A percentile compares a stretch with the other conserved stretches of the same genome.
Conservation (phyloP, 345 rosid genomes). For the Sisymbrium irio region DNA sequence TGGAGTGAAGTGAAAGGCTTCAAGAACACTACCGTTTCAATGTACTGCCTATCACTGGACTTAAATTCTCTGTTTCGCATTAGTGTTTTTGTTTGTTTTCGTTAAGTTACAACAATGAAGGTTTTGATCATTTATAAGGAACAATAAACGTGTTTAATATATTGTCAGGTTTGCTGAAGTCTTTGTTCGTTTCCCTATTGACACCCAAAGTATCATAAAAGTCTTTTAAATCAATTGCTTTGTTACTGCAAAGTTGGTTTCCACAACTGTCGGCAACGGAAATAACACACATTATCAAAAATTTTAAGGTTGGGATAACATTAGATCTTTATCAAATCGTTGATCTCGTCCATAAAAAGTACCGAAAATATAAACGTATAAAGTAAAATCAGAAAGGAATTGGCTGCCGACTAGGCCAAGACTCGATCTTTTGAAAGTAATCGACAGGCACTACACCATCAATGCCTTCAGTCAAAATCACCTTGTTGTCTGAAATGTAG, state of each 20-base stretch:
- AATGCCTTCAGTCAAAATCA: slow-evolving; percentile 86
- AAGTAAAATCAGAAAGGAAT: slow-evolving; percentile 40
- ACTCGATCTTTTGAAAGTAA: slow-evolving; percentile 70
- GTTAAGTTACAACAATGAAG: too few species aligned
- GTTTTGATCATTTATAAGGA: too few species aligned
- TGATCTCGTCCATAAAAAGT: not conserved
- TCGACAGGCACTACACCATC: slow-evolving; percentile 71
- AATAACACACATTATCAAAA: too few species aligned
- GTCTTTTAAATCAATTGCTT: not conserved
- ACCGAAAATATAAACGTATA: not conserved
- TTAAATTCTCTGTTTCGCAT: too few species aligned
- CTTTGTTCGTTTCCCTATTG: too few species aligned
- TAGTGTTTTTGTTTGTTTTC: too few species aligned
- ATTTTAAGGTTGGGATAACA: not conserved
- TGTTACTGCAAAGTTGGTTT: not conserved
- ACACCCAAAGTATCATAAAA: not conserved
- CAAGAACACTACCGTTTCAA: too few species aligned
- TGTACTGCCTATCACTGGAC: too few species aligned
- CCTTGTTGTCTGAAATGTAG: slow-evolving; percentile 83
- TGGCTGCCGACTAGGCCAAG: slow-evolving; percentile 66
- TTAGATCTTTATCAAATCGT: not conserved
- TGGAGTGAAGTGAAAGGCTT: too few species aligned
- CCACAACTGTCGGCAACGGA: too few species aligned
- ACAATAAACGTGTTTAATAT: too few species aligned
- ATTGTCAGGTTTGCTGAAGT: too few species aligned